These are phyloP conservation scores for Marasmius sp. DNA, from an alignment of 1,284 basidiomycete genomes.

Conservation along the genomic window DNA sequence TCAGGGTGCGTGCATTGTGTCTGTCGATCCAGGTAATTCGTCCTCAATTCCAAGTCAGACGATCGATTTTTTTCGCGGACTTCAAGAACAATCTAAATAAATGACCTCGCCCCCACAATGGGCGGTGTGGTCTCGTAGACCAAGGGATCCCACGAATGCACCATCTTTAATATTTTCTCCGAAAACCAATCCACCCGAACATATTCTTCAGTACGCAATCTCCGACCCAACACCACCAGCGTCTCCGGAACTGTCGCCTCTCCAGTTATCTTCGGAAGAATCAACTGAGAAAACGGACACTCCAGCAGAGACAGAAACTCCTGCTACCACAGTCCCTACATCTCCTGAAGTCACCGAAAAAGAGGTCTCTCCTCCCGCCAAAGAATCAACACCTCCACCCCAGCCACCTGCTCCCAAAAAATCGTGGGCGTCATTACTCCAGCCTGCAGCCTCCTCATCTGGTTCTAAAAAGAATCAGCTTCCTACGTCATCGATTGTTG, in stretches of 20 bases:
- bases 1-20: too few species aligned
- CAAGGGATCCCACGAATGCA: conserved; percentile 56
- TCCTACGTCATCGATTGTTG: conserved; percentile 64
- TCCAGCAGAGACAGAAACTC: conserved; percentile 30
- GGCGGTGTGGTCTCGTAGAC: conserved; percentile 70
- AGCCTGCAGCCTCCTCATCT: conserved; percentile 31
- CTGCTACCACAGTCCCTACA: conserved; percentile 33
- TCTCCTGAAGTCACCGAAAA: conserved; percentile 64
- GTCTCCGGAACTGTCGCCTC: conserved; percentile 26
- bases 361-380: conserved; percentile 42
- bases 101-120: conserved; percentile 25
- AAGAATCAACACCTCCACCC: conserved; percentile 28
- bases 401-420: conserved; percentile 47
- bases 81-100: not conserved
- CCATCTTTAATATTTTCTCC: conserved; percentile 70
- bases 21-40: too few species aligned
- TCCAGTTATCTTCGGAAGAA: conserved; percentile 29
- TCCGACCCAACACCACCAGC: conserved; percentile 42
- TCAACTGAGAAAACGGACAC: conserved; percentile 40
- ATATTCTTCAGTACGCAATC: conserved; percentile 54
- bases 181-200: conserved; percentile 54
- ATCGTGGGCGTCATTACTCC: conserved; percentile 79
- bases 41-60: not conserved
- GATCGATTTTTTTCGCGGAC: not conserved
- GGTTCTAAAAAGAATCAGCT: conserved; percentile 26